A percentile compares a stretch with the other conserved stretches of the same genome.
Conservation (phyloP, 2,329 filamentous ascomycete genomes). For the Xylariaceae sp. region DNA sequence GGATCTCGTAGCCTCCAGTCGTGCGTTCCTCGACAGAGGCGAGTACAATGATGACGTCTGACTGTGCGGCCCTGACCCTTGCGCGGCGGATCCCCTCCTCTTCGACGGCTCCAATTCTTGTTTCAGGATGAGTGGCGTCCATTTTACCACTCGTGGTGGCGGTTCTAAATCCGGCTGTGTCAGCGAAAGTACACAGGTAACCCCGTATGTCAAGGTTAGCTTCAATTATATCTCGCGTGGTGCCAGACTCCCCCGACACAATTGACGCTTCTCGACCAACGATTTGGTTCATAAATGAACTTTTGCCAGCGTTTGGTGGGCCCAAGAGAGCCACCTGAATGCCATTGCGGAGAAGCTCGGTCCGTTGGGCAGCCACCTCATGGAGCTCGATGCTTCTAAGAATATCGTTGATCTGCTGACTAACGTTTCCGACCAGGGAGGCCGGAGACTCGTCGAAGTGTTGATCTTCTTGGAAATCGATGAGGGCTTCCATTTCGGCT, state of each 20-base stretch:
- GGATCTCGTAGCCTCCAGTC: conserved; percentile 39
- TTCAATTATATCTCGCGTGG: conserved; percentile 90
- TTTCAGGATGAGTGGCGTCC: conserved; percentile 17
- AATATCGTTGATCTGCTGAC: conserved; percentile 57
- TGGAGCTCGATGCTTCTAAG: conserved; percentile 61
- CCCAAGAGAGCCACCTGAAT: conserved; percentile 84
- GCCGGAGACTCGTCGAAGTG: conserved; percentile 86
- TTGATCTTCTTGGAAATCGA: conserved; percentile 96
- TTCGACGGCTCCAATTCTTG: conserved; percentile 66
- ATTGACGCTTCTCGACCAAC: conserved; percentile 93
- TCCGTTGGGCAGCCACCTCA: conserved; percentile 70
- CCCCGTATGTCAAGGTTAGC: conserved; percentile 83
- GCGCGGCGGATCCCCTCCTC: conserved; percentile 86
- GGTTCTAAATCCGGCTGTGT: conserved; percentile 82
- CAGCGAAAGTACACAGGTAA: conserved; percentile 88
- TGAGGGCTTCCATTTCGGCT: conserved; percentile 88
- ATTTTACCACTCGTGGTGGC: conserved; percentile 20
- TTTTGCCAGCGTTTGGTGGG: conserved; percentile 92
- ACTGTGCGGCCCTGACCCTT: conserved; percentile 71
- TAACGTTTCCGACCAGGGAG: conserved; percentile 66
- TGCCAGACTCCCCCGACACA: conserved; percentile 87
- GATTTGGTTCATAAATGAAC: conserved; percentile 82
- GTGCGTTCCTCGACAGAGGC: conserved; percentile 60
- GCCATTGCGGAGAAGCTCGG: conserved; percentile 77
- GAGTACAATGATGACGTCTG: conserved; percentile 79